Base-by-base conservation (phyloP, 1,139 yeast genomes). In the Geotrichum klebahnii region DNA sequence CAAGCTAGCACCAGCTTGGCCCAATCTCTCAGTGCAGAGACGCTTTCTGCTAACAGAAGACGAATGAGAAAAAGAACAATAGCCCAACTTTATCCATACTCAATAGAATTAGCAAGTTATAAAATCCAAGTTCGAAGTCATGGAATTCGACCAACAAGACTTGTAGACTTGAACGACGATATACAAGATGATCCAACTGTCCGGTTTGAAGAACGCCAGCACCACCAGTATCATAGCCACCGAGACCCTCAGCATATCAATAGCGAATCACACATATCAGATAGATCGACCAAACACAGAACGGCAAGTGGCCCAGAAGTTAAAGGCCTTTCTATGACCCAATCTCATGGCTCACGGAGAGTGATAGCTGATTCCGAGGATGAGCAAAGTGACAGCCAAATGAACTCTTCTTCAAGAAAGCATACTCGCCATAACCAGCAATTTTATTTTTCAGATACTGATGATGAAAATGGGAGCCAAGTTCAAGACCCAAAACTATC, bases 21-120 rank as follows among this genome's bases (percentile, higher is more conserved):
- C 3, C 33, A 48, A 35, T 8, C 26, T 12, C 34, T 34, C 9
- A 26, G 10, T 26, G 29, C 6, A 26, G 29, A 6, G 2, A 23
- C 24, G 26, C 12, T 22, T 10, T 34, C 28, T 2, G 23, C 44
- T 10, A 17, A 29, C 12, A n/a, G 23, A 12, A 40, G 52, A 3
- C 22, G 39, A 20, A 35, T 50, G 46, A 45, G 53, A 5, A 45
- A 45, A 24, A 37, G 53, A n/a, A 50, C 53, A 3, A 31, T 33
- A 17, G 46, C 50, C 3, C 53, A 50, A 33, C 35, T 50, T 8
- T 42, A 45, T 29, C 53, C 53, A 10, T 50, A 50, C 32, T 41
- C 53, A 5, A 45, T 23, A n/a, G 53, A 50, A 22, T 26, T 45
- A 29, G 49, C 48, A 6, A 23, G 32, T 12, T 50, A 50, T 35